A percentile compares a stretch with the other conserved stretches of the same genome.
phyloP scores from a whole-genome alignment of 2,329 filamentous ascomycete genomes.

The Cladophialophora carrionii region DNA sequence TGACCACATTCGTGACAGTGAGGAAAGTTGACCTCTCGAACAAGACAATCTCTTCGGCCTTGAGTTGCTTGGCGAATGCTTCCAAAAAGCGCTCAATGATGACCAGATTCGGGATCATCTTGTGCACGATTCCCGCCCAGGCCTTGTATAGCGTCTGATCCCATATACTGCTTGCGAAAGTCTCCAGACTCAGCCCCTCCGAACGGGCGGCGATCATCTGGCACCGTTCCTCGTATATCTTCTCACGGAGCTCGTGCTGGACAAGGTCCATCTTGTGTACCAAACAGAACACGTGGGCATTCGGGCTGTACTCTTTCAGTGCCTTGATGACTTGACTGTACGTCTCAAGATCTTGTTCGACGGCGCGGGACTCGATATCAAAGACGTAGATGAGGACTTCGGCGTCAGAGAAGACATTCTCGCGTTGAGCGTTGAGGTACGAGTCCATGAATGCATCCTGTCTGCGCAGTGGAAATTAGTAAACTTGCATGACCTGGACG shows the following conservation, averaged over 20 bases:
- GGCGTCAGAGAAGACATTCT: constrained; percentile 91
- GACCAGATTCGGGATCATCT: constrained; percentile 89
- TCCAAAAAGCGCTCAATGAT: constrained; percentile 85
- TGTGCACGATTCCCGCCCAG: constrained; percentile 97
- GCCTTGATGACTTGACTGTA: constrained; percentile 90
- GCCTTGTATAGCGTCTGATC: constrained; percentile 97
- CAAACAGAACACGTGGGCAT: constrained; percentile 86
- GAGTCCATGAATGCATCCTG: constrained; percentile 99
- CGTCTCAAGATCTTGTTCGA: constrained; percentile 87
- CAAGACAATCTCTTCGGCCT: constrained; percentile 89
- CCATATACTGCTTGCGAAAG: constrained; percentile 97
- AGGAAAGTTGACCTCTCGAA: constrained; percentile 97
- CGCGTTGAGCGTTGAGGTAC: constrained; percentile 91
- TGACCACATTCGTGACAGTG: constrained; percentile 87
- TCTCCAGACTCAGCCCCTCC: constrained; percentile 72
- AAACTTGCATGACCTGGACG: background rate
- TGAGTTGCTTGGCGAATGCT: constrained; percentile 79
- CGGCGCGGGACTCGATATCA: constrained; percentile 94
- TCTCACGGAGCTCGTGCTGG: constrained; percentile 73
- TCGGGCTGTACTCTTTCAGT: constrained; percentile 78
- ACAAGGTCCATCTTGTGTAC: constrained; percentile 99
- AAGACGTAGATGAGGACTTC: constrained; percentile 96
- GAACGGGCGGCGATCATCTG: constrained; percentile 76
- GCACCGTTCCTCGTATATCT: constrained; percentile 82
- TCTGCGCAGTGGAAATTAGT: constrained; percentile 49